Base-by-base conservation (phyloP, 2,329 filamentous ascomycete species). In the Penicillium sp. region DNA sequence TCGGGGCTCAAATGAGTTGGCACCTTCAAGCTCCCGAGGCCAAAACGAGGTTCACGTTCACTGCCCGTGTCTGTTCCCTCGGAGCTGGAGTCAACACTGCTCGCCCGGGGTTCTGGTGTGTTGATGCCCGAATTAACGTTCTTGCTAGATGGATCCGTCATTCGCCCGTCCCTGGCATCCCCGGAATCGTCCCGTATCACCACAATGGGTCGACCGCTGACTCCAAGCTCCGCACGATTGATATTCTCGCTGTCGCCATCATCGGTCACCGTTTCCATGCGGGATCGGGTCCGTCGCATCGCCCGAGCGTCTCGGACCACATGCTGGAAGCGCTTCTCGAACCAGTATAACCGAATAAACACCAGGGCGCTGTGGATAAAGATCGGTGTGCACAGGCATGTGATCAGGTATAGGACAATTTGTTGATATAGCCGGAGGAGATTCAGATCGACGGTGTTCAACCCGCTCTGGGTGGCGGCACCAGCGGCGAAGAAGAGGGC, bases 321-420 rank as follows among this genome's bases (percentile, higher is more conserved):
- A 60, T 87, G 78, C 64, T 95, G 86, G 65, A 98, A 97, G 7
- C 90, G 82, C 69, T 94, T 95, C 70, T 98, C 90, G 65, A 98
- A 98, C 91, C 91, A 98, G 70, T 95, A 96, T 2, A 98, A 75
- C 24, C 93, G 85, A 13, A 97, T 77, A 60, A 95, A 91, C 7
- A 98, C 93, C 39, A 98, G 88, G 39, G 81, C 85, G 2, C 86
- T 81, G 63, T 95, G 83, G 60, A 95, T 84, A 41, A 86, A 83
- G 53, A 95, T 93, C 0, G 89, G 89, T 44, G 88, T 95, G 24
- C 84, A 82, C 12, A 88, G 60, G 75, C 88, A 83, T 4, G 84
- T 75, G 35, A 87, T 75, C 6, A 89, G 61, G 60, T 85, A 89
- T 24, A 94, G 72, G 44, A 86, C 76, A 37, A 87, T 67, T 70